phyloP scores from a whole-genome alignment of 2,329 filamentous ascomycete genomes.

The Furcasterigmium sp. region DNA sequence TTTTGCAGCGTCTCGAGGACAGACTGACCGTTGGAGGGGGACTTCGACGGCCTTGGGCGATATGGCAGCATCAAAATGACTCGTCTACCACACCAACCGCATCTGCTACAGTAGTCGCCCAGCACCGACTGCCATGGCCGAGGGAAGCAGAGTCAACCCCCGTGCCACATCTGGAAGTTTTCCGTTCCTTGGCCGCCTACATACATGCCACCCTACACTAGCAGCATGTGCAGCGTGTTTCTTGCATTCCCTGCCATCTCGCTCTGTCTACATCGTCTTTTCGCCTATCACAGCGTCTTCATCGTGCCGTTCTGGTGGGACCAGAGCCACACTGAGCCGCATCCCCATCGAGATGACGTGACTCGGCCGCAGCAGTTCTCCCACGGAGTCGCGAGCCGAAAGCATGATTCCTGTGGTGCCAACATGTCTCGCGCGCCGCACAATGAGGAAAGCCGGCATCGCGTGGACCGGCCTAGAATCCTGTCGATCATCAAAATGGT shows the following conservation, averaged over 20 bases:
- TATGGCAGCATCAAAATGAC: too few relatives aligned
- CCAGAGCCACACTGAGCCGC: not conserved
- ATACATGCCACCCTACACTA: constrained; percentile 2
- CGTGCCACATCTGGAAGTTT: not conserved
- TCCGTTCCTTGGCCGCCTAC: not conserved
- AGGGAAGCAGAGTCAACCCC: too few relatives aligned
- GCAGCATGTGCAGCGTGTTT: not conserved
- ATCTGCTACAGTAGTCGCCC: too few relatives aligned
- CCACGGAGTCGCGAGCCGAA: constrained; percentile 1
- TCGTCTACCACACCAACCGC: too few relatives aligned
- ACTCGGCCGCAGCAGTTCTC: not conserved
- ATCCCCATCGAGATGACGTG: constrained; percentile 1
- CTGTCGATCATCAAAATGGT: not conserved
- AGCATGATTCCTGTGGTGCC: not conserved
- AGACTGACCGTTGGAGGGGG: too few relatives aligned
- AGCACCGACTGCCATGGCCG: too few relatives aligned
- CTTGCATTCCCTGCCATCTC: not conserved
- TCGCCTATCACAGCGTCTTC: not conserved
- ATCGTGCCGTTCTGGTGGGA: not conserved
- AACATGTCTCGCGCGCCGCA: not conserved
- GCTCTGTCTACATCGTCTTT: not conserved
- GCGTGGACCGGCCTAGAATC: constrained; percentile 3
- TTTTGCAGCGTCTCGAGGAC: too few relatives aligned
- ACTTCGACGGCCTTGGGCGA: too few relatives aligned
- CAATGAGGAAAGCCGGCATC: constrained; percentile 1